Evolutionary conservation across 23 red algal species (phyloP), one percentile per base, ranked within the genome.

Genomic region (Chondrus crispus): DNA sequence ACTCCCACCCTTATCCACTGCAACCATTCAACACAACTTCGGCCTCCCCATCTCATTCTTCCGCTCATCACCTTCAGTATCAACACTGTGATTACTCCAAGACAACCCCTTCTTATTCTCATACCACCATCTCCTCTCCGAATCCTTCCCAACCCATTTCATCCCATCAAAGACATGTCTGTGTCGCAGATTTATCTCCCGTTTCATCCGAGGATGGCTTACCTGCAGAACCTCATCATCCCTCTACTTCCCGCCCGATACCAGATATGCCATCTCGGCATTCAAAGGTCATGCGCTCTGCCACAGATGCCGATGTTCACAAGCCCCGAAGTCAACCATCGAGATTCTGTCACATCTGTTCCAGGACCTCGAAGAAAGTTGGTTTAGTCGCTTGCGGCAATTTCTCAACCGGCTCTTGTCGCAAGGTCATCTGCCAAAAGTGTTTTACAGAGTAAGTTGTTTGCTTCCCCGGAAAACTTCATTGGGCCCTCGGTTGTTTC

Each of bases 321-420:
- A 77, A 77, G 43, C 37, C 71, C 13, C 71, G 71, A 0, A 46
- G 38, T 77, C 12, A 40, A 44, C 88, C 58, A 7, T 91, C 88
- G 45, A 28, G 88, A 52, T 91, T 91, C 42, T 91, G 88, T 24
- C 88, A 82, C 54, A 84, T 94, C 41, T 94, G 92, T 24, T 82
- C 83, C 11, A 37, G 74, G 51, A 71, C 76, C 28, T 66, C 69
- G 53, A 68, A 62, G 72, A 86, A 62, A 70, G 92, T 94, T 22
- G 39, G 92, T 18, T 29, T 60, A 68, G 70, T 72, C 10, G 73
- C 76, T 46, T 82, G 74, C 41, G 39, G 47, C 30, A 89, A 88
- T 52, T 29, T 93, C 18, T n/a, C 57, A 0, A 14, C 37, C 64
- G 89, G 89, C 43, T 37, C 62, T 35, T 93, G 89, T 36, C 77